A percentile compares a stretch with the other conserved stretches of the same genome.
phyloP scores from a whole-genome alignment of 352 stramenopile genomes.

The Globisporangium spinosum region DNA sequence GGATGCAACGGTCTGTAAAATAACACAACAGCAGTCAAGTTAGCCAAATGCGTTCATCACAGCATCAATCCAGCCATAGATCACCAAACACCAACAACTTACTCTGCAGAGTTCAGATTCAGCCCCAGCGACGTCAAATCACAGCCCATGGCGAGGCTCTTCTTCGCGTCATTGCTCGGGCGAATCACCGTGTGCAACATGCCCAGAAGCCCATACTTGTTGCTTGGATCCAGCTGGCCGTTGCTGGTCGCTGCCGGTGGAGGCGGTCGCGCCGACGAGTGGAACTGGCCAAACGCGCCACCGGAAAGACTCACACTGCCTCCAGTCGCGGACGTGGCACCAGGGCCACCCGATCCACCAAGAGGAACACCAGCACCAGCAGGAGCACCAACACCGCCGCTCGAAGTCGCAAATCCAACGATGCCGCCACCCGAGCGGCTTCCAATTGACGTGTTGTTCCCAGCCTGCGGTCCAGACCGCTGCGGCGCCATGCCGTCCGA shows the following conservation, averaged over 20 bases:
- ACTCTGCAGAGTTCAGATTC: slow-evolving; percentile 85
- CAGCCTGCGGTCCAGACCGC: slow-evolving; percentile 34
- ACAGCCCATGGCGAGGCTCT: slow-evolving; percentile 72
- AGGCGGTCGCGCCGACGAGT: slow-evolving; percentile 23
- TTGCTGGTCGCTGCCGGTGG: slow-evolving; percentile 21
- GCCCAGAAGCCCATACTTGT: slow-evolving; percentile 75
- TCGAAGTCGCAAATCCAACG: slow-evolving; percentile 2
- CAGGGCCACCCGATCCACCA: slow-evolving; percentile 8
- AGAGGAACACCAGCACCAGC: not conserved
- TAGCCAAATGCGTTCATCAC: slow-evolving; percentile 1
- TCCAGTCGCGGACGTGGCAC: slow-evolving; percentile 19
- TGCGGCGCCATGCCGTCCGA: slow-evolving; percentile 57
- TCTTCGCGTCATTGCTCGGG: slow-evolving; percentile 60
- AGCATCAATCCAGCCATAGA: not conserved
- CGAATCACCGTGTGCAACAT: slow-evolving; percentile 82
- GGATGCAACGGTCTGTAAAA: slow-evolving; percentile 61
- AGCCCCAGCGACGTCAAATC: slow-evolving; percentile 80
- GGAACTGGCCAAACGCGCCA: slow-evolving; percentile 58
- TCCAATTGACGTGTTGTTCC: slow-evolving; percentile 58
- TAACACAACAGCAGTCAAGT: not conserved
- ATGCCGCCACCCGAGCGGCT: slow-evolving; percentile 26
- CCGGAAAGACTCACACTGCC: slow-evolving; percentile 50
- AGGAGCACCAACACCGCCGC: not conserved
- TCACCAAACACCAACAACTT: slow-evolving; percentile 14
- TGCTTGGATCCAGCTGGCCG: slow-evolving; percentile 59